A percentile compares a stretch with the other conserved stretches of the same genome.
phyloP scores from a whole-genome alignment of 163 green algal species.

The Chloromonas sp. region DNA sequence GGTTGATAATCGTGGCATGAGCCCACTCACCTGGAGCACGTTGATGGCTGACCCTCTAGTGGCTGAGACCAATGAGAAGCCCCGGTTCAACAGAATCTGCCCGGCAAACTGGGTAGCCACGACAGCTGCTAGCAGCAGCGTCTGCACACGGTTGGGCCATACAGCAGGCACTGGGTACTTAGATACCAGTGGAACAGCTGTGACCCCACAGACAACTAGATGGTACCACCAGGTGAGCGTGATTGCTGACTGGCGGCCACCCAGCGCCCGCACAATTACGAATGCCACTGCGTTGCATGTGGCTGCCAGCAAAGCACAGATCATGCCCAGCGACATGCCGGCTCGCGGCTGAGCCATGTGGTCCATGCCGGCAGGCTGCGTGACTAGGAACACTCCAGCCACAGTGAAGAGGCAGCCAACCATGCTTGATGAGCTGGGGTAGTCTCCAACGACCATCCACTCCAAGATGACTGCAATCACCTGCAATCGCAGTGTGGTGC shows the following conservation, averaged over 20 bases:
- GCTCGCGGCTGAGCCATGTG: neutral
- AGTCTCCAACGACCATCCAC: neutral
- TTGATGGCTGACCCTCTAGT: slow-evolving; percentile 34
- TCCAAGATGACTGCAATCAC: slow-evolving; percentile 28
- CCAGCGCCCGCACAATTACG: slow-evolving; percentile 13
- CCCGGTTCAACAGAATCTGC: slow-evolving; percentile 36
- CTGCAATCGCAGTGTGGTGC: no score
- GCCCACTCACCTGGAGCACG: slow-evolving; percentile 22
- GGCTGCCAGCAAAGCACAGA: slow-evolving; percentile 1
- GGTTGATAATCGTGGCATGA: neutral
- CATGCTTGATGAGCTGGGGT: neutral
- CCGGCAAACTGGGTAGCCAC: slow-evolving; percentile 14
- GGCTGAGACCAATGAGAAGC: slow-evolving; percentile 32
- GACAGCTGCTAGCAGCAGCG: slow-evolving; percentile 13
- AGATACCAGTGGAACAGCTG: slow-evolving; percentile 4
- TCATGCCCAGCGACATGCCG: neutral
- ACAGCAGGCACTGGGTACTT: slow-evolving; percentile 7
- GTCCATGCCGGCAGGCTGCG: slow-evolving; percentile 14
- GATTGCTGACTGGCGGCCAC: slow-evolving; percentile 1
- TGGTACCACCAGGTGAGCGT: slow-evolving; percentile 25
- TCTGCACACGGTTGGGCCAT: neutral
- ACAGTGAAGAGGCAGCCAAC: slow-evolving; percentile 5
- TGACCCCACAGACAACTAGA: slow-evolving; percentile 5
- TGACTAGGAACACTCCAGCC: slow-evolving; percentile 20
- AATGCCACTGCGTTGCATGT: slow-evolving; percentile 21